Conservation (phyloP, 192 early-diverging fungal species). For the Podila epigama region DNA sequence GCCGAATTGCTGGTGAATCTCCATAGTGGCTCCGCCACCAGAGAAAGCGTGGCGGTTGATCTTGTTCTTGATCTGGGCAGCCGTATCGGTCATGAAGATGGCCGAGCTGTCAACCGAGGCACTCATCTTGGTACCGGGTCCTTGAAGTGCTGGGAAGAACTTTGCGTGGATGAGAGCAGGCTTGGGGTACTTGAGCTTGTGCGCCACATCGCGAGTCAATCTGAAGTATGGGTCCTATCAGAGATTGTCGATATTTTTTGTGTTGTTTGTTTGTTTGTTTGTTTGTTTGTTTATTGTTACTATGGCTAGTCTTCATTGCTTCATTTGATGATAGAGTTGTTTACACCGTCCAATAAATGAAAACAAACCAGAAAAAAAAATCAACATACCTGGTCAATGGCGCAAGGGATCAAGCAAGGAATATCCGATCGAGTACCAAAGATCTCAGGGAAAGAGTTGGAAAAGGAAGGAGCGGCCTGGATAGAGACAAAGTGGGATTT, state of each 20-base stretch:
- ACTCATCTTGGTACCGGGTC: conserved; percentile 93
- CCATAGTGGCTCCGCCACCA: conserved; percentile 87
- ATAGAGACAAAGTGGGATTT: conserved; percentile 94
- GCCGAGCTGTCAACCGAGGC: conserved; percentile 89
- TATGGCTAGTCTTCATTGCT: too few species aligned
- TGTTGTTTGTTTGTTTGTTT: too few species aligned
- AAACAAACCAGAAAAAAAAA: too few species aligned
- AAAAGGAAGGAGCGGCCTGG: conserved; percentile 95
- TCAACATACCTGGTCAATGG: conserved; percentile 82
- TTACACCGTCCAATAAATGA: too few species aligned
- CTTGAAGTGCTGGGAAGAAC: conserved; percentile 96
- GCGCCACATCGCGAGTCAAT: conserved; percentile 93
- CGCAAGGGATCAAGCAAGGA: conserved; percentile 97
- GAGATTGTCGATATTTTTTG: too few species aligned
- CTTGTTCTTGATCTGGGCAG: conserved; percentile 96
- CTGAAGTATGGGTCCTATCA: conserved; percentile 94
- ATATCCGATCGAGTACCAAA: conserved; percentile 91
- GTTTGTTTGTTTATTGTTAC: too few species aligned
- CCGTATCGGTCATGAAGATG: conserved; percentile 92
- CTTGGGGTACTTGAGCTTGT: conserved; percentile 94
- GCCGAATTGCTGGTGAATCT: conserved; percentile 81
- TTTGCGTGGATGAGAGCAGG: conserved; percentile 91
- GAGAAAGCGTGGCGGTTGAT: conserved; percentile 96
- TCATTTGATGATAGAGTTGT: too few species aligned
- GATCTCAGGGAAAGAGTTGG: conserved; percentile 94